phyloP scores from a whole-genome alignment of 78 protist genomes.

The Emiliania huxleyi region DNA sequence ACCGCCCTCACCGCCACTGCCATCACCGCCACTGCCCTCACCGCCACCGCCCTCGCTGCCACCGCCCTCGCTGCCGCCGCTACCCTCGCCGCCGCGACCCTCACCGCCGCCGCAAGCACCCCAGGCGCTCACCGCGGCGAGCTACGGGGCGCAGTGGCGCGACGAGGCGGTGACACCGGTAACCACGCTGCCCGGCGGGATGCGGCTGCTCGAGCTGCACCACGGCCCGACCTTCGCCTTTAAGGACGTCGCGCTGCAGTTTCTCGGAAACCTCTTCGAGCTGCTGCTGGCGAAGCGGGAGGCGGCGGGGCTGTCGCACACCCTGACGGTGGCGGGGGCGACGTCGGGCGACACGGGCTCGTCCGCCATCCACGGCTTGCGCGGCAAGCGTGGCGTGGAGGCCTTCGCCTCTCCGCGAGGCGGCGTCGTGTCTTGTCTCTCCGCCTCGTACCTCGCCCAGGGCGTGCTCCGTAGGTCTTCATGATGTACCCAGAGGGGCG shows the following conservation, averaged over 20 bases:
- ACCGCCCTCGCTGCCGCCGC: too few species aligned
- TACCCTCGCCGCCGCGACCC: too few species aligned
- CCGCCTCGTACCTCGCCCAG: too few species aligned
- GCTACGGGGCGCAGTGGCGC: neutral
- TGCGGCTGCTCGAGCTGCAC: constrained; percentile 61
- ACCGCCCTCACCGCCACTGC: too few species aligned
- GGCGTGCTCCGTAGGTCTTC: constrained; percentile 28
- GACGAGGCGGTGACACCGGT: neutral
- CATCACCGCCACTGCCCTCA: too few species aligned
- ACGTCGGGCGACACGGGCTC: constrained; percentile 83
- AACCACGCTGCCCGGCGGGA: neutral
- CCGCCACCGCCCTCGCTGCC: too few species aligned
- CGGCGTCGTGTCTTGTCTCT: too few species aligned
- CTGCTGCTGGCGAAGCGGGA: constrained; percentile 1
- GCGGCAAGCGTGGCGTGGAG: neutral
- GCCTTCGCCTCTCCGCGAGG: too few species aligned
- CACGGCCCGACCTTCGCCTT: constrained; percentile 84
- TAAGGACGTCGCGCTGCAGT: constrained; percentile 60
- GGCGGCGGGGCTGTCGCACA: neutral
- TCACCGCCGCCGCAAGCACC: too few species aligned
- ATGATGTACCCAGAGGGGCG: constrained; percentile 70
- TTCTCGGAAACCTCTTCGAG: constrained; percentile 71
- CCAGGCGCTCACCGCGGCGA: too few species aligned
- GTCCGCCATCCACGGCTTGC: constrained; percentile 60
- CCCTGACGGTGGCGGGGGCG: constrained; percentile 71